Conservation (phyloP, 495 filamentous ascomycete genomes). For the Penicillium pulvis region DNA sequence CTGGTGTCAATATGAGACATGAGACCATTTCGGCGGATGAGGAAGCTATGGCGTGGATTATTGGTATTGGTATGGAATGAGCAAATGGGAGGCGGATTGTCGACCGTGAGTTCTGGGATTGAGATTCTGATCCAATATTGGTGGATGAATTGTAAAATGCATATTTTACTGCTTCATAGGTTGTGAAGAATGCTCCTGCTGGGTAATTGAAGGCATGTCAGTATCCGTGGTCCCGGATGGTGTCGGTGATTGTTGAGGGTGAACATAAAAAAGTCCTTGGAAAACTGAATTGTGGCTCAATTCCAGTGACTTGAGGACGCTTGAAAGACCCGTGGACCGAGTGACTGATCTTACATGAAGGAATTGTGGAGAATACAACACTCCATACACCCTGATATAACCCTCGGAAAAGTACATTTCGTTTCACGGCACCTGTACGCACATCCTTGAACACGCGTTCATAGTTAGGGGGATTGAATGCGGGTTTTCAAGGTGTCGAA, state of each 20-base stretch:
- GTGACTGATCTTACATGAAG: constrained; percentile 63
- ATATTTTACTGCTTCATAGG: constrained; percentile 76
- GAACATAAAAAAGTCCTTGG: background rate
- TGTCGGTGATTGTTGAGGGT: background rate
- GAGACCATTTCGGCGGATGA: constrained; percentile 76
- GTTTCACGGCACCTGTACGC: constrained; percentile 53
- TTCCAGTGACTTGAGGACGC: no score
- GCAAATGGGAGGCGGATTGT: constrained; percentile 32
- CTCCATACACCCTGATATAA: constrained; percentile 89
- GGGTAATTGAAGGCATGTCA: background rate
- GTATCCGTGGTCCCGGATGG: background rate
- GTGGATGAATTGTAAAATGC: constrained; percentile 47
- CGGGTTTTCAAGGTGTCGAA: constrained; percentile 86
- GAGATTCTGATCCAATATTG: constrained; percentile 26
- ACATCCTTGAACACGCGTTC: constrained; percentile 59
- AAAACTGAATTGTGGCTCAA: no score
- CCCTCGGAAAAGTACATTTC: constrained; percentile 64
- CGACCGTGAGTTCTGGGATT: constrained; percentile 24
- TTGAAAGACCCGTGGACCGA: no score
- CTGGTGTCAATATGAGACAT: constrained; percentile 82
- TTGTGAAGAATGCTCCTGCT: constrained; percentile 90
- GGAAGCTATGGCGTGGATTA: constrained; percentile 72
- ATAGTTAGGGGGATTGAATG: constrained; percentile 76
- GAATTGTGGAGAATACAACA: constrained; percentile 83
- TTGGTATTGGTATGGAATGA: constrained; percentile 56